Percentiles rank a stretch among this genome's conserved stretches.
These are phyloP conservation scores for Striga hermonthica DNA, from an alignment of 305 asterid species.

Conservation along the genomic window DNA sequence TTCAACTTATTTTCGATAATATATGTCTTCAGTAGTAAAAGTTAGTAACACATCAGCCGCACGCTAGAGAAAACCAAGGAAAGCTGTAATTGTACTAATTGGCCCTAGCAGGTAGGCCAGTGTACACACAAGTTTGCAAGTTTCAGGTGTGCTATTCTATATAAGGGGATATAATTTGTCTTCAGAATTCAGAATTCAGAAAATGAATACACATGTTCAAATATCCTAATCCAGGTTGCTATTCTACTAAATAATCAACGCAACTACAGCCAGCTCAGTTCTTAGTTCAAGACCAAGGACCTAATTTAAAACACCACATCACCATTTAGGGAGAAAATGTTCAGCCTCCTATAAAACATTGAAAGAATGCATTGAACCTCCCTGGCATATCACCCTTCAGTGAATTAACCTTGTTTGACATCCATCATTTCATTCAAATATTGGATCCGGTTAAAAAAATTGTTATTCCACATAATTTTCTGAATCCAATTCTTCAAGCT, in stretches of 20 bases:
- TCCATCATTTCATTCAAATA: neutral
- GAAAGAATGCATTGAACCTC: neutral
- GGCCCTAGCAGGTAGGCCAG: conserved; percentile 11
- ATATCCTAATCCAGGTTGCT: conserved; percentile 13
- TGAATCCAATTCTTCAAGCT: neutral
- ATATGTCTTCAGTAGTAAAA: neutral
- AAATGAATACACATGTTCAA: conserved; percentile 4
- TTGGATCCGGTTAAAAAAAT: neutral
- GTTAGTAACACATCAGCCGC: neutral
- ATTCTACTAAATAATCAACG: neutral
- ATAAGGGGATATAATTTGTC: conserved; percentile 8
- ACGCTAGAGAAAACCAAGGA: neutral
- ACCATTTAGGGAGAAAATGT: conserved; percentile 11
- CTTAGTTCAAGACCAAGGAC: neutral
- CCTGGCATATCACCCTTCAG: conserved; percentile 7
- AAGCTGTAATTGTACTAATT: conserved; percentile 1
- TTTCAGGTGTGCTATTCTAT: neutral
- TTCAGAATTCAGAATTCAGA: conserved; percentile 15
- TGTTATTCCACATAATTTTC: neutral
- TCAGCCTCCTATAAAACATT: neutral
- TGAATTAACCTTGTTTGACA: conserved; percentile 4
- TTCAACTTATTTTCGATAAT: conserved; percentile 3
- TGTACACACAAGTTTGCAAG: neutral
- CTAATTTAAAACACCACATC: conserved; percentile 1
- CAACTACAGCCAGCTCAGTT: neutral